Evolutionary conservation across 148 eudicot species (phyloP), one percentile per base, ranked within the genome.

Genomic region (Amaranthus hypochondriacus): DNA sequence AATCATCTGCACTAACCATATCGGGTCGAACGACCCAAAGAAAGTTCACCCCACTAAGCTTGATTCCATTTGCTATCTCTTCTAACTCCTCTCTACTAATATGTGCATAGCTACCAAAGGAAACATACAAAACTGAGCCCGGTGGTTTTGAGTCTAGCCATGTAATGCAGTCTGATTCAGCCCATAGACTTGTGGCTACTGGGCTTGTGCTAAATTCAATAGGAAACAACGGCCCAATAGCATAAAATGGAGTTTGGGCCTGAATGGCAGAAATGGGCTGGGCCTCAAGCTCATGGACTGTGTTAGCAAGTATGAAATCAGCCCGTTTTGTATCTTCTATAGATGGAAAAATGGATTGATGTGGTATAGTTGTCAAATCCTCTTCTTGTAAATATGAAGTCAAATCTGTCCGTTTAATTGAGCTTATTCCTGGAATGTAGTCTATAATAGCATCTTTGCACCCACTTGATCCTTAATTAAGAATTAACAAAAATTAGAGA

Each of bases 41-140:
- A 70, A 90, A 90, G 48, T 76, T 77, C 39, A 82, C 79, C 15
- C 77, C 62, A 73, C 92, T 89, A 0, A 64, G 76, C n/a, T 69
- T 68, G 7, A 90, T 84, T 15, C 96, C 96, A 55, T 75, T 54
- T n/a, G 93, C 96, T 72, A 90, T 78, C 51, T 87, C 88, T 5
- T 57, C 62, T 0, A 88, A 71, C 4, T 81, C 89, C 0, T 59
- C 62, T 58, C 77, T 86, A 18, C 71, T 68, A 7, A 84, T 66
- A 73, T 87, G 89, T 7, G 89, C 91, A 65, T 84, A 85, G 74
- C 92, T 90, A 49, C 96, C 96, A 52, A 90, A 90, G 0, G 96
- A 88, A 2, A 90, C 79, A 46, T 87, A 90, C 42, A 90, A 67
- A n/a, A 90, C 91, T 5, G 96, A 84, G 70, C 85, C 81, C 5